Evolutionary conservation across 129 eudicot genomes (phyloP), one percentile per base, ranked within the genome.

Genomic region (Pulicaria dysenterica): DNA sequence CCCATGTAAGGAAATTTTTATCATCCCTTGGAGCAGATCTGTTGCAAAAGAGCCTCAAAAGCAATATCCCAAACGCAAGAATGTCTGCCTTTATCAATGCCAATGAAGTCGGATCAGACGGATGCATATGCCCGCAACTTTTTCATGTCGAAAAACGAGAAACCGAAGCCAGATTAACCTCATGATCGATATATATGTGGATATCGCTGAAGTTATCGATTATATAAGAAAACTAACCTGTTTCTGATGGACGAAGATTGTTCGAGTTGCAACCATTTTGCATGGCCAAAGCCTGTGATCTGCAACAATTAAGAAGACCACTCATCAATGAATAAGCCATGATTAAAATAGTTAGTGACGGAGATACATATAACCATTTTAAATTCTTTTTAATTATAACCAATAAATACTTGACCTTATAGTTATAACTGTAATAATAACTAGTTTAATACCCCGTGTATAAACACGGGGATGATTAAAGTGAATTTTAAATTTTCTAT

Each of bases 221-320:
- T 8, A 44, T n/a, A 60, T n/a, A 37, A 8, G 15, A 16, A 53
- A 70, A 24, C 81, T 51, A 53, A 85, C 86, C 86, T 85, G 74
- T 79, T 62, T 58, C 59, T 66, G 7, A 42, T 65, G 9, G 58
- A 17, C 0, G 78, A 48, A 31, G 73, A 74, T 19, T 81, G 71
- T 4, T 85, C 83, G 40, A 77, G 16, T 40, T 74, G 77, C 15
- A 78, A 44, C 86, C 85, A 81, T 64, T 60, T 74, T 14, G 86
- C 83, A 14, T 65, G 69, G 31, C 81, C 83, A 75, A 85, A 81
- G 37, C 89, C 83, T 69, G 79, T 85, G 70, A 85, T 85, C 89
- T 81, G 31, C 54, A n/a, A n/a, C n/a, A n/a, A n/a, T n/a, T n/a
- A n/a, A n/a, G n/a, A n/a, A n/a, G n/a, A n/a, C n/a, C n/a, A n/a